Conservation (phyloP, 495 filamentous ascomycete genomes). For the Aspergillus biplanus region DNA sequence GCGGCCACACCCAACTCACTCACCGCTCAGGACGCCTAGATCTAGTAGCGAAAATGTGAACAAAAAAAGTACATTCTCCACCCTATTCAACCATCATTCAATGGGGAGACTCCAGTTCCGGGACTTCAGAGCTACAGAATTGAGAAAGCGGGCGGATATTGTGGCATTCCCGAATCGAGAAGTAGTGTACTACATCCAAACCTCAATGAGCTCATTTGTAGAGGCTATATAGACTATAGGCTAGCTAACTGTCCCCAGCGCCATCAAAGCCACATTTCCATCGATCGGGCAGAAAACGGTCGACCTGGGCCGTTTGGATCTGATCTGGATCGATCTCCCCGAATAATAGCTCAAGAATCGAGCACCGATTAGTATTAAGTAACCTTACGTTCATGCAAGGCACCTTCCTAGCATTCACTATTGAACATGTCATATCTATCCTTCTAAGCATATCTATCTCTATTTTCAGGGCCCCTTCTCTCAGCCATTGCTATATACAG, state of each 20-base stretch:
- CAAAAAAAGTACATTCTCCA: too few species aligned
- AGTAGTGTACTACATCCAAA: too few species aligned
- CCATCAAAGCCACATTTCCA: too few species aligned
- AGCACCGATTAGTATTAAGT: background rate
- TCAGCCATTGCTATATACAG: constrained; percentile 8
- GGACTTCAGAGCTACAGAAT: too few species aligned
- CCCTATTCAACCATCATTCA: too few species aligned
- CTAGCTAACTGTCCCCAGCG: too few species aligned
- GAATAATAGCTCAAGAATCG: background rate
- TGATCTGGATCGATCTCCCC: background rate
- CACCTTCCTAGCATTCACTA: constrained; percentile 9
- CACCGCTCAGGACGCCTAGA: background rate
- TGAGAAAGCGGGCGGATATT: too few species aligned
- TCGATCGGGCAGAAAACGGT: background rate
- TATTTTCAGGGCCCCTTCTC: constrained; percentile 10
- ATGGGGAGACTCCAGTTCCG: too few species aligned
- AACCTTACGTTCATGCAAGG: constrained; percentile 21
- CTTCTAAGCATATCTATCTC: constrained; percentile 5
- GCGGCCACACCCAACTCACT: background rate
- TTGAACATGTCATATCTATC: constrained; percentile 13
- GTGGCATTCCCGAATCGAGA: too few species aligned
- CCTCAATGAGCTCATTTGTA: too few species aligned
- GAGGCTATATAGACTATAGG: too few species aligned
- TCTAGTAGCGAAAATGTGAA: background rate
- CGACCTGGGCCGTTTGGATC: background rate